A percentile compares a stretch with the other conserved stretches of the same genome.
Evolutionary conservation across 176 grass and related monocot genomes (phyloP).

Genomic region (Paspalum vaginatum): DNA sequence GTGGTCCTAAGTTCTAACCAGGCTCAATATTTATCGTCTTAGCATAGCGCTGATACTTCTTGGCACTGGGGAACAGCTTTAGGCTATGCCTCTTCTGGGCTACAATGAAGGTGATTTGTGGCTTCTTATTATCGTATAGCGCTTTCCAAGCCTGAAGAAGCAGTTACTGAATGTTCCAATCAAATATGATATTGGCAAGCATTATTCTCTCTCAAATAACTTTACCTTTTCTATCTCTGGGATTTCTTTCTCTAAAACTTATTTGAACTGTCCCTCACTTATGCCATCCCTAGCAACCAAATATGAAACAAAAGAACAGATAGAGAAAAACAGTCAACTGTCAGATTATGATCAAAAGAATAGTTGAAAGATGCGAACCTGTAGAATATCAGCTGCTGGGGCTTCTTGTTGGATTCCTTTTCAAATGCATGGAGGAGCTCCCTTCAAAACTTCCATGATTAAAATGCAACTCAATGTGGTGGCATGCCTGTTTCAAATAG

Average conservation of each 20-base stretch:
- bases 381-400: constrained; percentile 72
- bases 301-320: neutral
- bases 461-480: neutral
- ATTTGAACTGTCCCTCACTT: constrained; percentile 63
- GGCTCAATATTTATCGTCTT: constrained; percentile 54
- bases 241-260: constrained; percentile 63
- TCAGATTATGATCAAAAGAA: constrained; percentile 17
- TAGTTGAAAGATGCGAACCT: constrained; percentile 32
- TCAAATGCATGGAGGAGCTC: constrained; percentile 60
- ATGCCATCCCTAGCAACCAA: constrained; percentile 64
- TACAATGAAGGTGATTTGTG: constrained; percentile 75
- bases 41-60: neutral
- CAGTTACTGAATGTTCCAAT: neutral
- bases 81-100: constrained; percentile 85
- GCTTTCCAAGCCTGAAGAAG: constrained; percentile 61
- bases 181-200: neutral
- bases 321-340: neutral
- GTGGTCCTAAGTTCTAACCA: constrained; percentile 44
- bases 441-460: constrained; percentile 35
- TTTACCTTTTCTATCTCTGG: constrained; percentile 59
- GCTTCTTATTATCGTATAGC: constrained; percentile 44
- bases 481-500: neutral
- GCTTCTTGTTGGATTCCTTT: constrained; percentile 37
- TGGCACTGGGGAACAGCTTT: constrained; percentile 50
- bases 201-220: neutral